Evolutionary conservation across 2,329 filamentous ascomycete species (phyloP), one percentile per base, ranked within the genome.

Genomic region (Rhexocercosporidium sp.): DNA sequence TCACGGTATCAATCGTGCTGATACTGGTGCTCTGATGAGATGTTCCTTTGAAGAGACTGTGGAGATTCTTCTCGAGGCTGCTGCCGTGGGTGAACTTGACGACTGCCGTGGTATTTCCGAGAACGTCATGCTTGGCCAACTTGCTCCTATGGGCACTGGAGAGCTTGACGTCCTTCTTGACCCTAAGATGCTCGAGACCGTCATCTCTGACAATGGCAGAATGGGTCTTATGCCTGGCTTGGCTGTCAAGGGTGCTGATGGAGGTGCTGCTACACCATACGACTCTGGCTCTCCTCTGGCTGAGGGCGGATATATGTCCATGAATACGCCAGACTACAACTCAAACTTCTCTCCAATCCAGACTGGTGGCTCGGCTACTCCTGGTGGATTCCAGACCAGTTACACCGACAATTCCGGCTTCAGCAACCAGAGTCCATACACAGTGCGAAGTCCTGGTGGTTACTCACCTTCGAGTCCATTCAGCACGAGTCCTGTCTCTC

Each of bases 31-130:
- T 11, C 86, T 99, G 75, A 99, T 99, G 96, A 92, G 96, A 79
- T 99, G 96, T 85, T 99, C 96, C 1, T 99, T 99, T 82, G 96
- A 99, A 81, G 96, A 99, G 80, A 99, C 96, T 0, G 96, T 99
- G 47, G 96, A 99, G 78, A 99, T 99, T 84, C 84, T 99, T 62
- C 88, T 99, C 22, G 96, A 99, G 78, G 96, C 96, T 69, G 96
- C 96, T 27, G 93, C 94, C 18, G 93, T 93, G 60, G 96, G 96
- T 78, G 96, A 99, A 80, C 86, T 99, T 37, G 96, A 99, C 77
- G 96, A 99, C 80, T 99, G 96, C 83, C 92, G 94, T 68, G 96
- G 96, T 85, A 95, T 99, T 60, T 98, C 96, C 18, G 96, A 99
- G 82, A 99, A 99, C 82, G 91, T 99, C 78, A 99, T 99, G 88